phyloP scores from a whole-genome alignment of 441 rosid species.

The Monsonia emarginata region DNA sequence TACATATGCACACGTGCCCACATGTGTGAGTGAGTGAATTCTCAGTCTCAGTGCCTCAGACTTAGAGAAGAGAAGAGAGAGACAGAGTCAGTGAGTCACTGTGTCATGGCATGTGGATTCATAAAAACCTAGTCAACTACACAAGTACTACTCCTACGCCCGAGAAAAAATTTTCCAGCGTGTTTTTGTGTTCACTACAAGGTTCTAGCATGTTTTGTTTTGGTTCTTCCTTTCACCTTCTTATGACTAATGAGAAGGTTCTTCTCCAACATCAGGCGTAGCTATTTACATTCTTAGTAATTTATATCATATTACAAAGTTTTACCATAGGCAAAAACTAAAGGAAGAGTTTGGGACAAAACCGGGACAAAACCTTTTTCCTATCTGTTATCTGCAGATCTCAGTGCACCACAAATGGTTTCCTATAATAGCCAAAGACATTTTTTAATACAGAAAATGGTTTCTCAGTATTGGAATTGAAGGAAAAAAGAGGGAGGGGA shows the following conservation, averaged over 20 bases:
- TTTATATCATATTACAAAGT: too few relatives aligned
- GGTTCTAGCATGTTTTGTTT: too few relatives aligned
- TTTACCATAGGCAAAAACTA: too few relatives aligned
- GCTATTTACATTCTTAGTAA: too few relatives aligned
- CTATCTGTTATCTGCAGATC: too few relatives aligned
- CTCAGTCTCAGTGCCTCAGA: neutral
- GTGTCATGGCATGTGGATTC: conserved; percentile 37
- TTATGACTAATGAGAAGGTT: too few relatives aligned
- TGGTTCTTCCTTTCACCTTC: too few relatives aligned
- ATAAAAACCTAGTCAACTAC: conserved; percentile 33
- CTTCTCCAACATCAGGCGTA: too few relatives aligned
- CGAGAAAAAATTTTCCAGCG: conserved; percentile 17
- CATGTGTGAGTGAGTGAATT: conserved; percentile 47
- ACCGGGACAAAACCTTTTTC: too few relatives aligned
- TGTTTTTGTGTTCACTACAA: conserved; percentile 17
- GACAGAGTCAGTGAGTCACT: conserved; percentile 3
- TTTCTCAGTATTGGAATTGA: neutral
- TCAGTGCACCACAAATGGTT: conserved; percentile 11
- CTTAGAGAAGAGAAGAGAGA: too few relatives aligned
- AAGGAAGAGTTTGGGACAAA: too few relatives aligned
- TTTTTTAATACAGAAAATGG: neutral
- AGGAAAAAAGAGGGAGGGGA: neutral
- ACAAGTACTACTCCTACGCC: conserved; percentile 8
- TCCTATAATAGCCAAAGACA: neutral
- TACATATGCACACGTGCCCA: conserved; percentile 55